Percentiles rank a stretch among this genome's conserved stretches.
Conservation (phyloP, 495 filamentous ascomycete genomes). For the Aspergillus steynii region DNA sequence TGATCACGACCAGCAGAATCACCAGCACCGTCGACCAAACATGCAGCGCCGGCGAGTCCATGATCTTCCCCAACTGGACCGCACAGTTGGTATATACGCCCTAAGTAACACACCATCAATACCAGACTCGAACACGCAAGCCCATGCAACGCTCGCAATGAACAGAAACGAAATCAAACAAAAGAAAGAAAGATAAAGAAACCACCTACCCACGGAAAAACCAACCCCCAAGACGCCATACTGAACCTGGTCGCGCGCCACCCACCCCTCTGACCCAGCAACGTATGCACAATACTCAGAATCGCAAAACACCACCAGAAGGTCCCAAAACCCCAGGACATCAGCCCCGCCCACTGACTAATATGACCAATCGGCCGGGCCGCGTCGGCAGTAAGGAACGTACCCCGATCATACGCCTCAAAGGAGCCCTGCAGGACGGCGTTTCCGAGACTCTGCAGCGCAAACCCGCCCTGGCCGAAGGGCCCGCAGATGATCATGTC, state of each 20-base stretch:
- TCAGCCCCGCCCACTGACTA: slow-evolving; percentile 26
- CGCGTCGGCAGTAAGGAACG: slow-evolving; percentile 25
- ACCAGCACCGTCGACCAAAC: slow-evolving; percentile 32
- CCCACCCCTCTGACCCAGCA: slow-evolving; percentile 24
- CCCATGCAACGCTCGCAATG: background rate
- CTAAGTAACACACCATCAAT: slow-evolving; percentile 11
- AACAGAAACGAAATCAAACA: background rate
- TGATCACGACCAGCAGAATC: slow-evolving; percentile 24
- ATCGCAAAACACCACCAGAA: slow-evolving; percentile 40
- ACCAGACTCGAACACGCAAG: background rate
- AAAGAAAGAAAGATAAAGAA: slow-evolving; percentile 2
- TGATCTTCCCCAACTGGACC: slow-evolving; percentile 28
- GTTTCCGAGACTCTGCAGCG: slow-evolving; percentile 29
- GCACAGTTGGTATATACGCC: slow-evolving; percentile 36
- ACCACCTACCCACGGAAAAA: slow-evolving; percentile 33
- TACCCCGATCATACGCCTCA: slow-evolving; percentile 28
- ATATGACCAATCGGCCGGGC: slow-evolving; percentile 18
- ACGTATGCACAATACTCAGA: slow-evolving; percentile 31
- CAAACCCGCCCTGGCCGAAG: slow-evolving; percentile 35
- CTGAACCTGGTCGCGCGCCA: slow-evolving; percentile 21
- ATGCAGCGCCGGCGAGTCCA: slow-evolving; percentile 30
- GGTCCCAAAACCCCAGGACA: slow-evolving; percentile 32
- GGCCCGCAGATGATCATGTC: slow-evolving; percentile 43
- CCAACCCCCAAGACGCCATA: slow-evolving; percentile 28
- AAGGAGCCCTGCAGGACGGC: slow-evolving; percentile 24